phyloP scores from a whole-genome alignment of 345 rosid genomes.

The Eucalyptus cloeziana region DNA sequence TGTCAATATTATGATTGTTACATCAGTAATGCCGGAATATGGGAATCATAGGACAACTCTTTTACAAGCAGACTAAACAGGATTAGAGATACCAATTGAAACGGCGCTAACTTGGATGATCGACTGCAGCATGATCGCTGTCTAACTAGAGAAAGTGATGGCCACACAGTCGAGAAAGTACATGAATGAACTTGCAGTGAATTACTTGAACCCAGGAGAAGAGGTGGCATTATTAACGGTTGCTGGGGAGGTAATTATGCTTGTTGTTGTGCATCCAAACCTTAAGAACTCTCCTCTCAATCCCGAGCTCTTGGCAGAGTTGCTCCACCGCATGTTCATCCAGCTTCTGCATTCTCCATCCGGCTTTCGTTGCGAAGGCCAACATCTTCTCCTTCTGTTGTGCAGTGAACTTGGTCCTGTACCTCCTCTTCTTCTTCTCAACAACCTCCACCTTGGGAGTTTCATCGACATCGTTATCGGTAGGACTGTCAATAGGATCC shows the following conservation, averaged over 20 bases:
- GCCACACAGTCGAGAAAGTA: neutral
- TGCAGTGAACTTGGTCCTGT: constrained; percentile 60
- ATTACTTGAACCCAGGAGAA: neutral
- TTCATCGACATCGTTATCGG: neutral
- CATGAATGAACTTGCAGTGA: neutral
- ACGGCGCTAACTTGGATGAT: neutral
- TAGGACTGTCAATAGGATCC: neutral
- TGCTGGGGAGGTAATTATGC: neutral
- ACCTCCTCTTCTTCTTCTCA: constrained; percentile 29
- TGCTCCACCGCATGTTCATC: constrained; percentile 34
- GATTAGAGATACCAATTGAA: neutral
- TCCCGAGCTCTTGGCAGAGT: constrained; percentile 40
- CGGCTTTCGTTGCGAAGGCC: constrained; percentile 39
- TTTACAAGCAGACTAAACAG: neutral
- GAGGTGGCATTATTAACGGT: neutral
- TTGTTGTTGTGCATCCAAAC: constrained; percentile 88
- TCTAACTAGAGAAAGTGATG: neutral
- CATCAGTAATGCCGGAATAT: neutral
- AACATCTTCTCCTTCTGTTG: constrained; percentile 57
- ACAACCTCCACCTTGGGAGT: neutral
- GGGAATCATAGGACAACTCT: neutral
- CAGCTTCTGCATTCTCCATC: constrained; percentile 46
- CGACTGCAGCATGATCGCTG: neutral
- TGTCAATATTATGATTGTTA: neutral
- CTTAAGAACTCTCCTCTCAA: constrained; percentile 51